Conservation (phyloP, 1,139 yeast species). For the Lodderomyces parapsilosis region DNA sequence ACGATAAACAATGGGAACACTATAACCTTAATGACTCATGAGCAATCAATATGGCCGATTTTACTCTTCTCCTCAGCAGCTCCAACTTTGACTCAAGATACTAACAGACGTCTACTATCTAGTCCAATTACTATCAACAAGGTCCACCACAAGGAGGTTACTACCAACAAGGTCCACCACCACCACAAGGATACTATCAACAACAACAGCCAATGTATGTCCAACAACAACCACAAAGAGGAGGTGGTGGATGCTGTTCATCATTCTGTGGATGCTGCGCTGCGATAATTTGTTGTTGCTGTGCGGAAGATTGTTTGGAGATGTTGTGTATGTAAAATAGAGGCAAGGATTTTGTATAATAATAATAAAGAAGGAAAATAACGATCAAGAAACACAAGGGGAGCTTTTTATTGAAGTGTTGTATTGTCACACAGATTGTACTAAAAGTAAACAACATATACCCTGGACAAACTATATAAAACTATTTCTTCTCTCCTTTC, state of each 20-base stretch:
- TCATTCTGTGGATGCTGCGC: slow-evolving; percentile 45
- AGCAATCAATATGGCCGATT: too few species aligned
- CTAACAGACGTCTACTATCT: too few species aligned
- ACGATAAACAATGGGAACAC: too few species aligned
- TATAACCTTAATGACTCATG: too few species aligned
- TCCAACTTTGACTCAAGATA: too few species aligned
- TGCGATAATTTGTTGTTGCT: slow-evolving; percentile 45
- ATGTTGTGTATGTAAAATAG: slow-evolving; percentile 8
- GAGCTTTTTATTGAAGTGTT: too few species aligned
- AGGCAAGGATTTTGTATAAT: background rate
- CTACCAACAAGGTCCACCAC: slow-evolving; percentile 28
- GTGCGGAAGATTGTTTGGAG: slow-evolving; percentile 30
- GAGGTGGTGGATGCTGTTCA: slow-evolving; percentile 35
- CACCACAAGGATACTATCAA: slow-evolving; percentile 27
- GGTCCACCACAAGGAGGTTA: slow-evolving; percentile 32
- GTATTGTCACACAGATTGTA: too few species aligned
- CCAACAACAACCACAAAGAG: slow-evolving; percentile 36
- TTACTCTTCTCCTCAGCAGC: too few species aligned
- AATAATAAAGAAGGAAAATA: too few species aligned
- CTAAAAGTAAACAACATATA: too few species aligned
- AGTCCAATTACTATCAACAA: slow-evolving; percentile 27
- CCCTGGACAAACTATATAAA: too few species aligned
- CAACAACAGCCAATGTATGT: slow-evolving; percentile 41
- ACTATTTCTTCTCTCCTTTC: background rate
- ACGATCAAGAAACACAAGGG: background rate